Evolutionary conservation across 192 early-diverging fungal species (phyloP), one percentile per base, ranked within the genome.

Genomic region (Blastocladiella britannica): DNA sequence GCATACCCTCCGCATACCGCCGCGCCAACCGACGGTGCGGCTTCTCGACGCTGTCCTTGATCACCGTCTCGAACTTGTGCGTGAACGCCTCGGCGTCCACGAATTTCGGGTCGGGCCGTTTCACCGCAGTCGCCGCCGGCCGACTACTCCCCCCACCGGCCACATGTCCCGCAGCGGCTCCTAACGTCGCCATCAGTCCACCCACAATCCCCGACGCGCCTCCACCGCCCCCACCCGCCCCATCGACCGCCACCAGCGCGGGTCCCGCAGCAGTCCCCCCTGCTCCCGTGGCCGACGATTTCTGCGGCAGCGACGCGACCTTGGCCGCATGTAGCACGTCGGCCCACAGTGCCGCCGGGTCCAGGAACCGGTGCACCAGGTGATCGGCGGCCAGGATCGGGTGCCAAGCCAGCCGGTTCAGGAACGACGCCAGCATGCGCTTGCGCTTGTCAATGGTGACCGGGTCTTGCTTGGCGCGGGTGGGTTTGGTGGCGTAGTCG

Each of bases 21-120:
- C 82, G 79, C 24, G 78, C 74, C 53, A 92, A 79, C 53, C 78
- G 74, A 51, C 81, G 79, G 56, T 91, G 81, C 30, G 76, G 80
- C 56, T 81, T 82, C 58, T 84, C 80, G 28, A 89, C 62, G 31
- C 71, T 73, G 51, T 83, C 78, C 4, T 72, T 70, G 58, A 97
- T 83, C 59, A 90, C 88, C 53, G 82, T 76, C 0, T 80, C 73
- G 60, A 91, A 91, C 56, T 82, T 82, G 68, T 80, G 81, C 24
- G 93, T 94, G 63, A 90, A 97, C 52, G 85, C 80, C 69, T 97
- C 89, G 52, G 88, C 86, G 52, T 86, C 86, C 59, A 85, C 72
- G 74, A 92, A 97, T 53, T 86, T 74, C 28, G 80, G 72, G 65
- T 97, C 91, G 51, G 80, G 71, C 60, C n/a, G 37, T 85, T 77